Conservation (phyloP, 169 alveolate genomes). For the Cryptosporidium muris region DNA sequence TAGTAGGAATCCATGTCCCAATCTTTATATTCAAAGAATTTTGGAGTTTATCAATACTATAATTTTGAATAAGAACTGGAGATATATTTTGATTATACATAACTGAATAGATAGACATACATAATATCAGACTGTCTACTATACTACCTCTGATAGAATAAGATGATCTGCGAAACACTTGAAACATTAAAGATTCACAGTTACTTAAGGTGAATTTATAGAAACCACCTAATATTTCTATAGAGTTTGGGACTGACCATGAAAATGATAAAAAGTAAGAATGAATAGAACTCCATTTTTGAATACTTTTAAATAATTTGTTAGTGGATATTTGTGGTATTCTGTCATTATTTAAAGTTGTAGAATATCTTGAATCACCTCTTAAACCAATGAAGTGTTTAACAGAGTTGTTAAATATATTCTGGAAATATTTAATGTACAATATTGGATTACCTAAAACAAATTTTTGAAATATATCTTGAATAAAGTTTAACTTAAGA, state of each 20-base stretch:
- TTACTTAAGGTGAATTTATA: slow-evolving; percentile 36
- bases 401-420: slow-evolving; percentile 15
- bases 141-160: slow-evolving; percentile 57
- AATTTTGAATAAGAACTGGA: slow-evolving; percentile 36
- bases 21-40: slow-evolving; percentile 32
- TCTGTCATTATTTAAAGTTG: not conserved
- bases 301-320: slow-evolving; percentile 40
- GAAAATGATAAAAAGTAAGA: slow-evolving; percentile 49
- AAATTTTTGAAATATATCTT: slow-evolving; percentile 16
- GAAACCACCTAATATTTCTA: slow-evolving; percentile 47
- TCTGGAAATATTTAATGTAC: slow-evolving; percentile 1
- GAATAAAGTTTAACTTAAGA: not conserved
- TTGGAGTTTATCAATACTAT: not conserved
- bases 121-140: slow-evolving; percentile 32
- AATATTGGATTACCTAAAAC: slow-evolving; percentile 47
- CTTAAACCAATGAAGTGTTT: not conserved
- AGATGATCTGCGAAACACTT: slow-evolving; percentile 33
- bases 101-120: slow-evolving; percentile 48
- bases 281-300: slow-evolving; percentile 58
- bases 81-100: slow-evolving; percentile 23
- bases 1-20: slow-evolving; percentile 69
- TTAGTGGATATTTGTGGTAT: not conserved
- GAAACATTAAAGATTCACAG: slow-evolving; percentile 61
- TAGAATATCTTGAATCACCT: not conserved
- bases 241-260: slow-evolving; percentile 37